Conservation (phyloP, 352 stramenopile species). For the Globisporangium iwayamae region DNA sequence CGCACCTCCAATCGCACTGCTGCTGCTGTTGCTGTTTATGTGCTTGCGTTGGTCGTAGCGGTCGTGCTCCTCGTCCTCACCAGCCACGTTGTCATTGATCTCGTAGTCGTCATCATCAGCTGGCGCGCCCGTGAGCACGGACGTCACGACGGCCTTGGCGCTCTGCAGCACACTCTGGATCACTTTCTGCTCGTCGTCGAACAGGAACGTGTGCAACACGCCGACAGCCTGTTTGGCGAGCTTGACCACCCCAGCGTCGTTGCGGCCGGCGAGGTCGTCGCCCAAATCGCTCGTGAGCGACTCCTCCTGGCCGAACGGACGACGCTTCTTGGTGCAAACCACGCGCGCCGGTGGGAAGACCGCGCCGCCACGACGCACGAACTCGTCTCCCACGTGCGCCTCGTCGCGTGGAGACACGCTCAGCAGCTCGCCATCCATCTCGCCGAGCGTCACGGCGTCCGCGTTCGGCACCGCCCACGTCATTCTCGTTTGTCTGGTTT, state of each 20-base stretch:
- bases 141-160: slow-evolving; percentile 15
- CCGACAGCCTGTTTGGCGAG: slow-evolving; percentile 34
- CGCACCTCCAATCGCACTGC: background rate
- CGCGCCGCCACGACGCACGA: slow-evolving; percentile 50
- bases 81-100: slow-evolving; percentile 21
- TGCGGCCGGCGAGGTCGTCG: slow-evolving; percentile 31
- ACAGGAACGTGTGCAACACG: slow-evolving; percentile 35
- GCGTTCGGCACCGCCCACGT: slow-evolving; percentile 58
- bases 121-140: slow-evolving; percentile 26
- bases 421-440: slow-evolving; percentile 71
- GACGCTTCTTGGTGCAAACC: slow-evolving; percentile 40
- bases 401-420: slow-evolving; percentile 60
- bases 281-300: slow-evolving; percentile 50
- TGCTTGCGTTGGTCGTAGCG: background rate
- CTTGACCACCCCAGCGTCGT: slow-evolving; percentile 34
- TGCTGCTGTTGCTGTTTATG: background rate
- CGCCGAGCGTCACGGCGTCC: slow-evolving; percentile 72
- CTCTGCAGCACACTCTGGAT: slow-evolving; percentile 30
- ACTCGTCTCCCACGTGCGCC: slow-evolving; percentile 57
- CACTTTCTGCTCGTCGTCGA: slow-evolving; percentile 62
- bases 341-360: slow-evolving; percentile 59
- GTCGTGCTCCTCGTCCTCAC: slow-evolving; percentile 18
- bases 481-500: slow-evolving; percentile 22
- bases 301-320: slow-evolving; percentile 51
- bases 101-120: slow-evolving; percentile 25